phyloP scores from a whole-genome alignment of 305 asterid species.

The Euphrasia arctica region DNA sequence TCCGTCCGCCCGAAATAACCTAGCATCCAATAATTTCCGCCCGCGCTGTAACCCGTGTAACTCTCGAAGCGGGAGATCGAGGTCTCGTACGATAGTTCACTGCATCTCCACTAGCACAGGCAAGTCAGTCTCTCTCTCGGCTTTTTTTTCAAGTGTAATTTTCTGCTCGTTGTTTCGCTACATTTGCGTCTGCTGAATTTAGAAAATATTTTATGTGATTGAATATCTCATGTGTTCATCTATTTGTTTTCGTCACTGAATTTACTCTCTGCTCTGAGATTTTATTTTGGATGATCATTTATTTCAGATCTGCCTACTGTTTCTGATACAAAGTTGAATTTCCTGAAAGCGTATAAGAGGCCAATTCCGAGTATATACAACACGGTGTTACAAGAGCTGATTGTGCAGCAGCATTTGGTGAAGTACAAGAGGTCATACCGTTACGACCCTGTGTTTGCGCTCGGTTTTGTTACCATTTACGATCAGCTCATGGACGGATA shows the following conservation, averaged over 20 bases:
- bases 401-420: slow-evolving; percentile 90
- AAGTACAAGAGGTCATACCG: slow-evolving; percentile 82
- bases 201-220: neutral
- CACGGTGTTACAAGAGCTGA: slow-evolving; percentile 82
- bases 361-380: slow-evolving; percentile 95
- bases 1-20: slow-evolving; percentile 36
- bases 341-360: slow-evolving; percentile 81
- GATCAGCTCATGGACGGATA: slow-evolving; percentile 98
- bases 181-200: neutral
- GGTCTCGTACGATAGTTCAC: slow-evolving; percentile 49
- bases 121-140: slow-evolving; percentile 28
- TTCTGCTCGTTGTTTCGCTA: neutral
- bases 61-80: slow-evolving; percentile 35
- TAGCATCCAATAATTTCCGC: slow-evolving; percentile 49
- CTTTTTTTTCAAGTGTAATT: neutral
- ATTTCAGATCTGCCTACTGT: slow-evolving; percentile 85
- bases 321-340: slow-evolving; percentile 74
- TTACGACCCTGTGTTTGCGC: slow-evolving; percentile 91
- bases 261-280: slow-evolving; percentile 22
- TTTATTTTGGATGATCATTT: slow-evolving; percentile 20
- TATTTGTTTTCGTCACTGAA: slow-evolving; percentile 1
- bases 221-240: neutral
- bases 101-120: slow-evolving; percentile 68
- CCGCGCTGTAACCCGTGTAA: slow-evolving; percentile 29
- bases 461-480: slow-evolving; percentile 90